Evolutionary conservation across 768 basidiomycete species (phyloP), one percentile per base, ranked within the genome.

Genomic region (Kwoniella botswanensis): DNA sequence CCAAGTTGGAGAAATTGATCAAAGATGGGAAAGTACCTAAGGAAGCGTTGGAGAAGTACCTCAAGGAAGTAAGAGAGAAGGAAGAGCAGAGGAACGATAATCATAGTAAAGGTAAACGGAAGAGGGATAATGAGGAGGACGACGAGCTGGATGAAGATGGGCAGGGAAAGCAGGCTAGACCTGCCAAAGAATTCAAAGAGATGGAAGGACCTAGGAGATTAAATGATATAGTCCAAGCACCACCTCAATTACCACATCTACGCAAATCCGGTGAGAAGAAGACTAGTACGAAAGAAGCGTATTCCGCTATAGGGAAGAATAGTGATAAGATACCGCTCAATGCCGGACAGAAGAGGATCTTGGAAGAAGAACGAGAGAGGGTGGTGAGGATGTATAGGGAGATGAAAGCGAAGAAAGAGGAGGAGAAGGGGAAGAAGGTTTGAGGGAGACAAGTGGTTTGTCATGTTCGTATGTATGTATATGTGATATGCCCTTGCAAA

Each of bases 291-390:
- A 69, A 67, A 41, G 74, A 71, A 10, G 70, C 54, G 4, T 75
- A 74, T 46, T 61, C 59, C 21, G 70, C 67, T 29, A 56, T 59
- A 24, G 74, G 71, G 6, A 66, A 67, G 24, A 53, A 59, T 60
- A 69, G 68, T 61, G 77, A 73, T 11, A 63, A 72, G 35, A 74
- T 68, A 35, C 79, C 79, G 26, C 56, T 83, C 22, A 78, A 71
- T 68, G 70, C 79, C 12, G 82, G 77, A 3, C 80, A 82, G 71
- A 65, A 74, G 70, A 57, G 82, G 58, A 58, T 82, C 52, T 60
- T 83, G 70, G 82, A 79, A 57, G 80, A 80, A 61, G 82, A 83
- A 68, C 70, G 82, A 58, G 80, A 82, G 69, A 72, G 82, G 57
- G 82, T 83, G 11, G 70, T 83, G 11, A 72, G 68, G 67, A 63